These are phyloP conservation scores for Mucor circinelloides DNA, from an alignment of 371 early-diverging fungal genomes.

Conservation along the genomic window DNA sequence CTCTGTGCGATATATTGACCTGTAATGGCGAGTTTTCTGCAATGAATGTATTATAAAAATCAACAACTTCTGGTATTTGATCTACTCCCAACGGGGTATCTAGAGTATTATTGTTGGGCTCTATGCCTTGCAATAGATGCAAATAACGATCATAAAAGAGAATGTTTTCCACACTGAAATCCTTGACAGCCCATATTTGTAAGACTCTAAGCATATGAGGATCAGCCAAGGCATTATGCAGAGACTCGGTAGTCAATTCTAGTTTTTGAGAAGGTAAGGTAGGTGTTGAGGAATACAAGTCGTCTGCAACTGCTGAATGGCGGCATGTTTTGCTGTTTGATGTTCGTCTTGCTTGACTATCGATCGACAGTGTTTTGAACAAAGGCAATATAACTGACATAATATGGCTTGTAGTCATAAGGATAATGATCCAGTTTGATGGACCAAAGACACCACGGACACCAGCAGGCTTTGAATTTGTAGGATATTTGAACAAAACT, in stretches of 20 bases:
- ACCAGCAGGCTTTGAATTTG: not conserved
- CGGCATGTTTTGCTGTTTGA: not conserved
- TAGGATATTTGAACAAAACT: slow-evolving; percentile 2
- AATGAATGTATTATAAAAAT: slow-evolving; percentile 40
- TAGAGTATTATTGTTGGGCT: not conserved
- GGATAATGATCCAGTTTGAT: slow-evolving; percentile 16
- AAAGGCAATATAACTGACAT: slow-evolving; percentile 10
- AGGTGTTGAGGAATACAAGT: not conserved
- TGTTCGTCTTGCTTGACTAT: not conserved
- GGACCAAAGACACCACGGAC: slow-evolving; percentile 6
- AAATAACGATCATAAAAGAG: slow-evolving; percentile 39
- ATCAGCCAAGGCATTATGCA: slow-evolving; percentile 20
- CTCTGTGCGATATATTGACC: slow-evolving; percentile 39
- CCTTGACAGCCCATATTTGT: slow-evolving; percentile 35
- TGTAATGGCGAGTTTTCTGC: slow-evolving; percentile 38
- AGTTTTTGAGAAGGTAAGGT: not conserved
- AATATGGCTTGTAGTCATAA: slow-evolving; percentile 15
- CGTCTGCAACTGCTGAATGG: not conserved
- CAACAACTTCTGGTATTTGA: slow-evolving; percentile 15
- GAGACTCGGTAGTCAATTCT: slow-evolving; percentile 18
- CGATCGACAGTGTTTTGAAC: slow-evolving; percentile 5
- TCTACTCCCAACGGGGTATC: not conserved
- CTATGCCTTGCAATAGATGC: not conserved
- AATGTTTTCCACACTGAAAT: slow-evolving; percentile 46
- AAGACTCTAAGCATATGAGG: slow-evolving; percentile 17